Conservation (phyloP, 495 filamentous ascomycete species). For the Penicillium manginii region DNA sequence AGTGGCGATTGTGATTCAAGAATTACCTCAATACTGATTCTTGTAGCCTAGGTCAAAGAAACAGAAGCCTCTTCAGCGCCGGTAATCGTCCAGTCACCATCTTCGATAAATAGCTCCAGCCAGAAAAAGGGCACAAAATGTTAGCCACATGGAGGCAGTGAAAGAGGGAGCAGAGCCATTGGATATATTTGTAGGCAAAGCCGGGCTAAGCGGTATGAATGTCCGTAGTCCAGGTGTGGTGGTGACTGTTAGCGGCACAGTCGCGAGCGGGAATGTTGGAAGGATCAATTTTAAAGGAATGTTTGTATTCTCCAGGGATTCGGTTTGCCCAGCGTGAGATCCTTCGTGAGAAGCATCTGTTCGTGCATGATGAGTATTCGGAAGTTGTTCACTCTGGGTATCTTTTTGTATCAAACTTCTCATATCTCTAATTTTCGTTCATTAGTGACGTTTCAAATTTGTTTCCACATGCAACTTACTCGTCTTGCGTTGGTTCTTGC, state of each 20-base stretch:
- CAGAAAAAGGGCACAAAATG: not conserved
- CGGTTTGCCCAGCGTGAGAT: not conserved
- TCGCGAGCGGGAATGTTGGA: not conserved
- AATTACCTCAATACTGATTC: no score
- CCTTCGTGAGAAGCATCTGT: no score
- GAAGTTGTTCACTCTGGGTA: no score
- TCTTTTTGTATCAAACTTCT: no score
- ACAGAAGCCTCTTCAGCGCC: no score
- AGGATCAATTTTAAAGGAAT: not conserved
- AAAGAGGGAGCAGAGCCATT: not conserved
- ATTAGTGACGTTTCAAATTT: no score
- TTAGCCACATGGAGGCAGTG: not conserved
- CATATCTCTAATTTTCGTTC: no score
- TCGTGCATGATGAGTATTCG: no score
- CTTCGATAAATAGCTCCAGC: not conserved
- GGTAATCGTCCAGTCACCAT: not conserved
- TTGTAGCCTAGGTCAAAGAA: no score
- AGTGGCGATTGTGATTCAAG: no score
- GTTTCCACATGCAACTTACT: no score
- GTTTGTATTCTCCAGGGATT: not conserved
- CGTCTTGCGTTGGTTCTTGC: no score
- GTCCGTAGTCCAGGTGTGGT: not conserved
- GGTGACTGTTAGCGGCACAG: not conserved
- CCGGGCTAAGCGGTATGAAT: not conserved
- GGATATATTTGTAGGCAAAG: not conserved